These are phyloP conservation scores for Alnus rubra DNA, from an alignment of 306 rosid genomes.

Conservation along the genomic window DNA sequence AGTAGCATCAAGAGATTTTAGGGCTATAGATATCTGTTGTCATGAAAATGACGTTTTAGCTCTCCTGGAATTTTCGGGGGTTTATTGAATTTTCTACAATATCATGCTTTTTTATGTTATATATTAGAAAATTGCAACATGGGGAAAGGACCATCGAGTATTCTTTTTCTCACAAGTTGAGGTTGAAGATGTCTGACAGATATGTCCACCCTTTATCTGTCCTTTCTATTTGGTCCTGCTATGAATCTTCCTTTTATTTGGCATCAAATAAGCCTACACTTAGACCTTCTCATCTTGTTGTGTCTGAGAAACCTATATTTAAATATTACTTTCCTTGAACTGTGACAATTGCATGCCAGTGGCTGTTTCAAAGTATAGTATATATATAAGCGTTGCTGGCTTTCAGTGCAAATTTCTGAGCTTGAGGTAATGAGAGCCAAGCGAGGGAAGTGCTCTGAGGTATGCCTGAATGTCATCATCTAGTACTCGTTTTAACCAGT, in stretches of 20 bases:
- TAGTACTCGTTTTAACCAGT: constrained; percentile 1
- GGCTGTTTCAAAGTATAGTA: constrained; percentile 40
- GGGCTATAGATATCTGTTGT: constrained; percentile 14
- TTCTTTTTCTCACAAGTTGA: constrained; percentile 68
- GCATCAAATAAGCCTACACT: constrained; percentile 25
- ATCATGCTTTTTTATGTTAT: constrained; percentile 22
- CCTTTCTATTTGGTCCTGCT: constrained; percentile 50
- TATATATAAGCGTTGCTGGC: constrained; percentile 27
- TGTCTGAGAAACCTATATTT: constrained; percentile 19
- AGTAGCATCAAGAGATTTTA: constrained; percentile 4
- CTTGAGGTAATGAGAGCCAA: constrained; percentile 57
- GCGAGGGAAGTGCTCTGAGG: constrained; percentile 81
- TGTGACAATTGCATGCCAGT: constrained; percentile 32
- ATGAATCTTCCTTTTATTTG: constrained; percentile 32
- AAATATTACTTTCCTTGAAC: constrained; percentile 23
- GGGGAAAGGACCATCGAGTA: constrained; percentile 53
- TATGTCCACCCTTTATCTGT: constrained; percentile 50
- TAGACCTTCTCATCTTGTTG: constrained; percentile 18
- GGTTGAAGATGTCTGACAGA: constrained; percentile 44
- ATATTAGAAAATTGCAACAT: constrained; percentile 41
- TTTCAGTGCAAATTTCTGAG: constrained; percentile 31
- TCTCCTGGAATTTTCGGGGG: constrained; percentile 19
- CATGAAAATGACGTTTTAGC: constrained; percentile 42
- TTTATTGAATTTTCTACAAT: constrained; percentile 29
- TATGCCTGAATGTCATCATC: constrained; percentile 31